phyloP scores from a whole-genome alignment of 169 alveolate genomes.

The Plasmodium ovale region DNA sequence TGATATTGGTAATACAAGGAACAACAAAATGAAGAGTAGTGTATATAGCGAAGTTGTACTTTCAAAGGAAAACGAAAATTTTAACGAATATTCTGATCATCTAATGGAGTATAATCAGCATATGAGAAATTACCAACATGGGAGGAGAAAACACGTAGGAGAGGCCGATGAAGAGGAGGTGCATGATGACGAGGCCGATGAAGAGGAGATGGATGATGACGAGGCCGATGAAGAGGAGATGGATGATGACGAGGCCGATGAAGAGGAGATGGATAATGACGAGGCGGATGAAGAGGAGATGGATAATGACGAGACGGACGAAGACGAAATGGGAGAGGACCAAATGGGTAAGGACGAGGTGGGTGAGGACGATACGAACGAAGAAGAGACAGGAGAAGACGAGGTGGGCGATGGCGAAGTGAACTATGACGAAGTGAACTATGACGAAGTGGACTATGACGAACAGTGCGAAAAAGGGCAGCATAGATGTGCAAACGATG shows the following conservation, averaged over 20 bases:
- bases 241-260: slow-evolving; percentile 26
- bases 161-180: background rate
- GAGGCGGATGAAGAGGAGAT: background rate
- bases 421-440: slow-evolving; percentile 15
- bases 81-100: background rate
- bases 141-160: background rate
- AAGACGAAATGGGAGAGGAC: background rate
- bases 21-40: background rate
- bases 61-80: background rate
- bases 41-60: background rate
- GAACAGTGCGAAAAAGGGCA: background rate
- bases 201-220: slow-evolving; percentile 11
- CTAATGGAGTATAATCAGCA: too few species aligned
- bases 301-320: background rate
- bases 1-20: background rate
- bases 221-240: slow-evolving; percentile 40
- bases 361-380: background rate
- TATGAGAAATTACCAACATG: background rate
- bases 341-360: background rate
- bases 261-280: slow-evolving; percentile 2
- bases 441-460: slow-evolving; percentile 2
- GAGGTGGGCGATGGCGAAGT: slow-evolving; percentile 44
- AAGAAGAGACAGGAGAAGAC: slow-evolving; percentile 26
- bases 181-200: background rate
- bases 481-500: background rate